Evolutionary conservation across 2,329 filamentous ascomycete species (phyloP).

Genomic region (Trichoderma oligosporum): DNA sequence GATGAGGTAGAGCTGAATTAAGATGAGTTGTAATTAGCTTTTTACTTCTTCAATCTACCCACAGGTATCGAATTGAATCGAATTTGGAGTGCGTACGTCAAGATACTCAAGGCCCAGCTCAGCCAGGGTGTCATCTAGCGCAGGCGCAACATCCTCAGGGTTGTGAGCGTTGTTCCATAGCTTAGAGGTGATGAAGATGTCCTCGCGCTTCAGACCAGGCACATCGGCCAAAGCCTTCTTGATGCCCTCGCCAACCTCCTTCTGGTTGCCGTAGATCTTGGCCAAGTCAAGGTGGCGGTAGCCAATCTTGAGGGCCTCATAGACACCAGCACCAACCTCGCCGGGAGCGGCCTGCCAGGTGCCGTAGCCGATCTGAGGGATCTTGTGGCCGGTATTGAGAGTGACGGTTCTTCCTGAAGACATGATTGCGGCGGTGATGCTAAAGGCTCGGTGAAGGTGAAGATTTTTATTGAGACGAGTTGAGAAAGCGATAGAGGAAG

Average conservation of each 20-base stretch:
- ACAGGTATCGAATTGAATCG: not conserved
- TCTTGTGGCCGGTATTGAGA: slow-evolving; percentile 62
- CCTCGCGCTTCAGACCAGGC: slow-evolving; percentile 47
- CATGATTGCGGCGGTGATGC: slow-evolving; percentile 39
- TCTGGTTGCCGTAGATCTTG: slow-evolving; percentile 62
- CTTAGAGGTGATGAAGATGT: slow-evolving; percentile 55
- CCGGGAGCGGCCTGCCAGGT: slow-evolving; percentile 66
- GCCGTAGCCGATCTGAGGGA: slow-evolving; percentile 57
- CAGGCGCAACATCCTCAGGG: slow-evolving; percentile 55
- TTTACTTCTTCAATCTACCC: not conserved
- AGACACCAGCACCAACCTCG: slow-evolving; percentile 62
- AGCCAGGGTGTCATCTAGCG: slow-evolving; percentile 53
- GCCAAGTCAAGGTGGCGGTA: slow-evolving; percentile 59
- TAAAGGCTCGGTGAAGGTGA: not conserved
- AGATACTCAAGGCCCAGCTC: slow-evolving; percentile 56
- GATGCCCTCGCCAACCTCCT: slow-evolving; percentile 55
- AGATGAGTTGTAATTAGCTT: not conserved
- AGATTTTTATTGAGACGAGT: not conserved
- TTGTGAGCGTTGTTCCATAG: slow-evolving; percentile 58
- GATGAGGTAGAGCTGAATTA: slow-evolving; percentile 55
- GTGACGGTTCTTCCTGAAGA: slow-evolving; percentile 54
- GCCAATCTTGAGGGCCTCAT: slow-evolving; percentile 58
- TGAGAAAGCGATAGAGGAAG: not conserved
- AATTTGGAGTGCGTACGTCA: slow-evolving; percentile 41
- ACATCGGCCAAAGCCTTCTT: slow-evolving; percentile 44